phyloP scores from a whole-genome alignment of 2,329 filamentous ascomycete genomes.

The Fusarium temperatum region DNA sequence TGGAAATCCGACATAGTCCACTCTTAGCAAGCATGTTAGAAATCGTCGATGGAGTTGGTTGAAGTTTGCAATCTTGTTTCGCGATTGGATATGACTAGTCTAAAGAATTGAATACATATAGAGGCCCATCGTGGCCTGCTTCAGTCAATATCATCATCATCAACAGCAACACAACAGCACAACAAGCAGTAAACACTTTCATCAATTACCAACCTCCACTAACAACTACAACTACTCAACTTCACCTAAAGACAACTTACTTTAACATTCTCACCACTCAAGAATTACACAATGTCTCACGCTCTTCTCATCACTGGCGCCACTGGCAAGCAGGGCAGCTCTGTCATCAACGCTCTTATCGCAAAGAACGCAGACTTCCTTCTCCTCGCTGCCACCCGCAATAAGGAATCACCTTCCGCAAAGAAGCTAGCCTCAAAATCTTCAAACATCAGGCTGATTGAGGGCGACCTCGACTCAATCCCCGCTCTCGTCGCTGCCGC shows the following conservation, averaged over 20 bases:
- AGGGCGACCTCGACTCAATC: constrained; percentile 14
- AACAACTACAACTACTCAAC: not conserved
- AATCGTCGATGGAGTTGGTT: not conserved
- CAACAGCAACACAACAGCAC: not conserved
- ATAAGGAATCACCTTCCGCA: constrained; percentile 5
- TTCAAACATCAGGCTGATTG: not conserved
- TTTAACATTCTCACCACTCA: accelerated
- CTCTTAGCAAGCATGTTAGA: not conserved
- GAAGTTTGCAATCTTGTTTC: not conserved
- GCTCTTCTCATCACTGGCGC: constrained; percentile 27
- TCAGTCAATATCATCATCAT: not conserved
- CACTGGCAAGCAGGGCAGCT: constrained; percentile 27
- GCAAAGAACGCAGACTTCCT: constrained; percentile 9
- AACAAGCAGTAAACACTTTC: not conserved
- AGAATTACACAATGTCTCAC: constrained; percentile 8
- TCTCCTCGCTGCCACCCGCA: constrained; percentile 21
- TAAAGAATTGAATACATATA: not conserved
- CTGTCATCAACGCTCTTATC: constrained; percentile 19
- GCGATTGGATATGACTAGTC: accelerated
- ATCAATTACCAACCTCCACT: not conserved
- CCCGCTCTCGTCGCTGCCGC: constrained; percentile 20
- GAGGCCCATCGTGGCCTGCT: not conserved
- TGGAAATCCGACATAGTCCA: constrained; percentile 6
- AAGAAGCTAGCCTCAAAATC: constrained; percentile 13
- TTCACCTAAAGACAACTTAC: accelerated